Base-by-base conservation (phyloP, 2,329 filamentous ascomycete genomes). In the Paraconiothyrium sp. region DNA sequence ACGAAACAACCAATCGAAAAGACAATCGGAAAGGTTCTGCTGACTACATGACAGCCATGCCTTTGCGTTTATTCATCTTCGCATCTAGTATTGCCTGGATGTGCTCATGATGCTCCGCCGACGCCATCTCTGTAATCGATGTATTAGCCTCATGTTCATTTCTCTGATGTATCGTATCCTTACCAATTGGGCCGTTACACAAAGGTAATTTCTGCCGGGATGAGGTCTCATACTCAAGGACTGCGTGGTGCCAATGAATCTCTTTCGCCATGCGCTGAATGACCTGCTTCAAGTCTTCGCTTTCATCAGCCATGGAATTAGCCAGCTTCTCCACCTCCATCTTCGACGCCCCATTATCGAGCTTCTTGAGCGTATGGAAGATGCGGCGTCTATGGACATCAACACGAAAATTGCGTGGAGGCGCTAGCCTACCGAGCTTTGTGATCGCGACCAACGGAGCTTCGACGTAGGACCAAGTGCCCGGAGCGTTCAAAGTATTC, bases 391-490 rank as follows among this genome's bases (percentile, higher is more conserved):
- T 74, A 55, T 67, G 68, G n/a, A 72, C 59, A 14, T 73, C 71
- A 10, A 65, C 14, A 9, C 64, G 54, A 14, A 57, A 55, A 39
- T 71, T 63, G 20, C 55, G n/a, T 8, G 68, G 72, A 57, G 48
- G 50, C 4, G 66, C 65, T 11, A 73, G 54, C 8, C 68, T 57
- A 14, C 74, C 74, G 7, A 71, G 52, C 16, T 72, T 65, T 49
- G 66, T 68, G 13, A 63, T 62, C 37, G 69, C n/a, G 22, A 72
- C 48, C 4, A 75, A 54, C 0, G 67, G 71, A 13, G 61, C 58
- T 50, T 76, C 73, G 9, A 59, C 67, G 43, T 72, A 76, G 20
- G 57, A 70, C 74, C 74, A 75, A 11, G 57, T 64, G 22, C 63
- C 65, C 3, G 27, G 32, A 7, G 51, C 50, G n/a, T 70, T 64